These are phyloP conservation scores for Lodderomyces parapsilosis DNA, from an alignment of 1,139 yeast species.

Conservation along the genomic window DNA sequence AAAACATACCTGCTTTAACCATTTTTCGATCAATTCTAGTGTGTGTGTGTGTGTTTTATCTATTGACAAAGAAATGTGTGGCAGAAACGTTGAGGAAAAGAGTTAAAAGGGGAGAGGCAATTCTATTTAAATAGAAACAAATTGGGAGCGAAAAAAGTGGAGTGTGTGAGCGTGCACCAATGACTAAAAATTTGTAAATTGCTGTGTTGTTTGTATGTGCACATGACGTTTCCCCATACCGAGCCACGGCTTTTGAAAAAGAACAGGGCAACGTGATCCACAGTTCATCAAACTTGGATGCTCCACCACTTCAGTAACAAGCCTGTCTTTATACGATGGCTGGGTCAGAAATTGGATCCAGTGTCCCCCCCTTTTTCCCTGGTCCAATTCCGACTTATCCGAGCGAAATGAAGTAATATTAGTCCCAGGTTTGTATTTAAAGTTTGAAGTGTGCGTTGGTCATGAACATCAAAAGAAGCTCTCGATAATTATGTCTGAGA, in stretches of 20 bases:
- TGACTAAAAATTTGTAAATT: not conserved
- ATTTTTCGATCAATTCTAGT: not conserved
- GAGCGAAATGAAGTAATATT: too few species aligned
- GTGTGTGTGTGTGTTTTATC: not conserved
- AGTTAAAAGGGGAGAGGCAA: not conserved
- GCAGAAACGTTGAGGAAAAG: not conserved
- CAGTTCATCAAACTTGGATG: too few species aligned
- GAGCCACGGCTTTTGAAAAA: not conserved
- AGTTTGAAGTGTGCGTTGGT: too few species aligned
- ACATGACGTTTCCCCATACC: not conserved
- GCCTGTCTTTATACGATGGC: too few species aligned
- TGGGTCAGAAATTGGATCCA: too few species aligned
- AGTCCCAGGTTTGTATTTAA: too few species aligned
- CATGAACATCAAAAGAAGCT: not conserved
- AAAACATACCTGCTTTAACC: constrained; percentile 8
- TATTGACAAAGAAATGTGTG: not conserved
- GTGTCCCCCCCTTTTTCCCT: too few species aligned
- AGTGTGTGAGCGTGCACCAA: not conserved
- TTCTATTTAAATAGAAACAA: not conserved
- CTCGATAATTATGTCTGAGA: too few species aligned
- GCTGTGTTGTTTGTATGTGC: too few species aligned
- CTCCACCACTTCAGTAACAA: too few species aligned
- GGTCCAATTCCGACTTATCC: too few species aligned
- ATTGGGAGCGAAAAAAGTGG: not conserved
- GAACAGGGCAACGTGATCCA: not conserved